A percentile compares a stretch with the other conserved stretches of the same genome.
These are phyloP conservation scores for Hypoxylon trugodes DNA, from an alignment of 495 filamentous ascomycete species.

Conservation along the genomic window DNA sequence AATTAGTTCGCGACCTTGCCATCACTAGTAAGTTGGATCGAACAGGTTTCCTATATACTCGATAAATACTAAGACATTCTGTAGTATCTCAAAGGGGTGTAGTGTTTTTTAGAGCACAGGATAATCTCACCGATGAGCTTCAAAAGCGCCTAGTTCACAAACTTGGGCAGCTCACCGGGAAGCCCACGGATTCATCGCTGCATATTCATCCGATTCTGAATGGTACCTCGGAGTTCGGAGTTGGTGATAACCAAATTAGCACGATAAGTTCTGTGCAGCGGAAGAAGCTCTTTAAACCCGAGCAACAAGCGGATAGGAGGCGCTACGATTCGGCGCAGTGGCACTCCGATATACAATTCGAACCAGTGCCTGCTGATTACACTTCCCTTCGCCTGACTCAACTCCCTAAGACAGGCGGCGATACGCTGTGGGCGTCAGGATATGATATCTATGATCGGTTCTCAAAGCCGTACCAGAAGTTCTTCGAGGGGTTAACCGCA, in stretches of 20 bases:
- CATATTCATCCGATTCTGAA: slow-evolving; percentile 78
- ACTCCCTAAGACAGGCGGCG: slow-evolving; percentile 72
- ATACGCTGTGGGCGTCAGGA: slow-evolving; percentile 70
- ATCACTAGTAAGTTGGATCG: slow-evolving; percentile 63
- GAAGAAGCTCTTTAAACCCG: slow-evolving; percentile 62
- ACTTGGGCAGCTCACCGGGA: slow-evolving; percentile 70
- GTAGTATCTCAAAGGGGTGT: slow-evolving; percentile 84
- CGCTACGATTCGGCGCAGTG: slow-evolving; percentile 52
- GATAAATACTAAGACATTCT: too few relatives aligned
- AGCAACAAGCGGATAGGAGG: not conserved
- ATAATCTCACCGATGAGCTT: slow-evolving; percentile 56
- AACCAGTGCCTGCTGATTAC: slow-evolving; percentile 71
- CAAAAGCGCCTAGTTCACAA: slow-evolving; percentile 69
- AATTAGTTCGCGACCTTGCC: slow-evolving; percentile 72
- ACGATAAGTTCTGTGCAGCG: slow-evolving; percentile 69
- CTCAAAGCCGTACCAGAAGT: slow-evolving; percentile 68
- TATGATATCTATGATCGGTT: slow-evolving; percentile 81
- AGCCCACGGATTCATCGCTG: slow-evolving; percentile 66
- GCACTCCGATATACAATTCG: slow-evolving; percentile 74
- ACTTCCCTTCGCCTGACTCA: slow-evolving; percentile 65
- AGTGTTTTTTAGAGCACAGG: slow-evolving; percentile 80
- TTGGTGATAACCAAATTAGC: slow-evolving; percentile 76
- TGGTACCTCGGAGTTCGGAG: slow-evolving; percentile 63
- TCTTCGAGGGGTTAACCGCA: slow-evolving; percentile 71
- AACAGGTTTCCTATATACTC: not conserved